Base-by-base conservation (phyloP, 108 stramenopile species). In the Hondaea fermentalgiana region DNA sequence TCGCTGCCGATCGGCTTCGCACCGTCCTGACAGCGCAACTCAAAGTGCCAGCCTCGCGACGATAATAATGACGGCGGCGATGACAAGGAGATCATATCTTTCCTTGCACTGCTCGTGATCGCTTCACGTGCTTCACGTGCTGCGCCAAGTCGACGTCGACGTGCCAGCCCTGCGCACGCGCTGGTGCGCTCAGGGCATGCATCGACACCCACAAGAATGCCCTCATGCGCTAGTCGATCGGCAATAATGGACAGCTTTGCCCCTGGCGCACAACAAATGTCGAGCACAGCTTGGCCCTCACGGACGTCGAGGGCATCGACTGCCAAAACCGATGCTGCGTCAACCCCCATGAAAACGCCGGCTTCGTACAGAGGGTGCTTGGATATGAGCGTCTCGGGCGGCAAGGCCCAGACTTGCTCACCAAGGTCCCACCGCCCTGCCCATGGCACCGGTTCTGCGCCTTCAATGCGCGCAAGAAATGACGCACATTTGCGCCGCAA, bases 261-360 rank as follows among this genome's bases (percentile, higher is more conserved):
- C 14, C 76, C 76, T 55, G 76, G 76, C 49, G 76, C 76, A 53
- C 76, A 83, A 23, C 76, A 83, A n/a, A 83, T n/a, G 4, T 83
- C 76, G 2, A 83, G 76, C n/a, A 45, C 76, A 8, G 76, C 76
- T 16, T 53, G 45, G 23, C 76, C 76, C 19, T 21, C 23, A 16
- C 23, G 45, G 16, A 83, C 49, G 76, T 53, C 76, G 51, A 83
- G 76, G 4, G 76, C 76, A 12, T 83, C 76, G n/a, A 83, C 76
- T 12, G 76, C 76, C n/a, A 83, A 3, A 10, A 83, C 51, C 49
- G 76, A 83, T 43, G 76, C 76, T 17, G 76, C 76, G 28, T 83
- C 76, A 6, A 83, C 12, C 43, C 76, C 76, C 51, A 53, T 47
- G 25, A 83, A 53, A 17, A 83, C 76, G 51, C 76, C 76, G 6